phyloP scores from a whole-genome alignment of 176 grass and related monocot species.

The Oryza glumipatula region DNA sequence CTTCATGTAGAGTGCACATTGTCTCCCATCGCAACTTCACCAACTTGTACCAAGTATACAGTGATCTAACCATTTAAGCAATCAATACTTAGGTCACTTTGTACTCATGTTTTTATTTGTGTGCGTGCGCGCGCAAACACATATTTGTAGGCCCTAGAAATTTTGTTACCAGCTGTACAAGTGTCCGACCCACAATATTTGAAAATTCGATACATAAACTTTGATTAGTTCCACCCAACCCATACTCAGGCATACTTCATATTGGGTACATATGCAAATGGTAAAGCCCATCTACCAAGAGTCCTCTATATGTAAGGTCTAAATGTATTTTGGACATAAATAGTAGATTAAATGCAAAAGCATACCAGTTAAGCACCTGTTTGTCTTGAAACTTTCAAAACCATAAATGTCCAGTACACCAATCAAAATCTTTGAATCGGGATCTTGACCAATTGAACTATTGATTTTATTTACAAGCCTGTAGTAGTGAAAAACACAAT shows the following conservation, averaged over 20 bases:
- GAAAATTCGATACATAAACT: not conserved
- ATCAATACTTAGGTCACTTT: not conserved
- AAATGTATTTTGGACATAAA: slow-evolving; percentile 33
- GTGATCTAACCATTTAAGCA: not conserved
- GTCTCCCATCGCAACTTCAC: not conserved
- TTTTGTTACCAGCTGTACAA: not conserved
- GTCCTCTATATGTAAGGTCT: slow-evolving; percentile 24
- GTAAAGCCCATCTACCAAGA: slow-evolving; percentile 34
- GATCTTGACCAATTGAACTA: slow-evolving; percentile 89
- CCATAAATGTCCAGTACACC: slow-evolving; percentile 99
- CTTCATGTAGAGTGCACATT: not conserved
- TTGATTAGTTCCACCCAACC: not conserved
- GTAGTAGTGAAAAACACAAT: slow-evolving; percentile 41
- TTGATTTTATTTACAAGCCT: slow-evolving; percentile 99
- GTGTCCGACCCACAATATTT: not conserved
- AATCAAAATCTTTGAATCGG: slow-evolving; percentile 92
- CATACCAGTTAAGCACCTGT: slow-evolving; percentile 99
- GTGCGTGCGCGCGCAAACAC: no score
- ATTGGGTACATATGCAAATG: slow-evolving; percentile 8
- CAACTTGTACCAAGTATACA: not conserved
- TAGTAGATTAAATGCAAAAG: slow-evolving; percentile 75
- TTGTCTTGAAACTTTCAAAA: slow-evolving; percentile 99
- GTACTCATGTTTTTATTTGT: not conserved
- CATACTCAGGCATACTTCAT: not conserved
- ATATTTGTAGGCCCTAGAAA: not conserved